Percentiles rank a stretch among this genome's conserved stretches.
Evolutionary conservation across 306 rosid species (phyloP).

Genomic region (Vicia sativa): DNA sequence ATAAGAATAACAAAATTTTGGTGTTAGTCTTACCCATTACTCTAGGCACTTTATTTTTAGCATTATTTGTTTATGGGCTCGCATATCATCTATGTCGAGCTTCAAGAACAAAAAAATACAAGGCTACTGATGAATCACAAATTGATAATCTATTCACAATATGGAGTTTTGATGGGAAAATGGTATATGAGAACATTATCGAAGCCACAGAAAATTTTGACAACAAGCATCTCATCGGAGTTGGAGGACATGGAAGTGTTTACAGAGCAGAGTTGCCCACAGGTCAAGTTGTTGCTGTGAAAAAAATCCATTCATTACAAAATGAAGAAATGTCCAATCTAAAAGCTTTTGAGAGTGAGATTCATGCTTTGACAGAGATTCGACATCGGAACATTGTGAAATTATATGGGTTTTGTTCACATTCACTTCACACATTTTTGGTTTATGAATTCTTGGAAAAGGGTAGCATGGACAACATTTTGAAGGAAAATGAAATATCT

Average conservation of each 20-base stretch:
- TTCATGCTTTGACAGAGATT: not conserved
- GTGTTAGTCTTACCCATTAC: not conserved
- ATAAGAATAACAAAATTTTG: not conserved
- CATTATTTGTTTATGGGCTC: not conserved
- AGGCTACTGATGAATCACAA: not conserved
- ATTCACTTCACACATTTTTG: not conserved
- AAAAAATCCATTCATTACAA: not conserved
- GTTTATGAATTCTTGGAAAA: constrained; percentile 3
- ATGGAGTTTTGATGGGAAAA: constrained; percentile 10
- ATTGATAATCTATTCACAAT: not conserved
- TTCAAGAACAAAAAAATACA: not conserved
- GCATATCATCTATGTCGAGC: not conserved
- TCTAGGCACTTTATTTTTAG: not conserved
- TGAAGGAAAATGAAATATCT: not conserved
- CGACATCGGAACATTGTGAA: not conserved
- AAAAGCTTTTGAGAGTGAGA: not conserved
- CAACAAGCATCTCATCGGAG: not conserved
- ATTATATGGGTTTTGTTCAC: constrained; percentile 9
- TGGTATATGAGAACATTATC: not conserved
- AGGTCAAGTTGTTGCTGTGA: constrained; percentile 3
- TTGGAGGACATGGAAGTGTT: not conserved
- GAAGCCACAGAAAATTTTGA: not conserved
- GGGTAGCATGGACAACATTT: not conserved
- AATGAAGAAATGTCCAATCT: not conserved
- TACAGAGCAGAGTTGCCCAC: not conserved